Conservation (phyloP, 495 filamentous ascomycete genomes). For the Patellaria atrata region DNA sequence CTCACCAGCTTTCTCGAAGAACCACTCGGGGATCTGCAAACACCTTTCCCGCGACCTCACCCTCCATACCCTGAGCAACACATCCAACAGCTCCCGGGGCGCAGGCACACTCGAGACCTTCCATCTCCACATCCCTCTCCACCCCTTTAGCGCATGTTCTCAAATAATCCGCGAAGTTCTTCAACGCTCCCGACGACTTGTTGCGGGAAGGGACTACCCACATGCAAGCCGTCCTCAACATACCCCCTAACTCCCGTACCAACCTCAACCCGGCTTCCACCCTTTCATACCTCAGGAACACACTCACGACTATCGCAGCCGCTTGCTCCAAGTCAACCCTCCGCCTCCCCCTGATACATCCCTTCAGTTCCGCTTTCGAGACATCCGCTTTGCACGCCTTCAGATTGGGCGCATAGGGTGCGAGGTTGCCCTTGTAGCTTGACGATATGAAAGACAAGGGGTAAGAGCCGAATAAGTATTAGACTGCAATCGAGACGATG, state of each 20-base stretch:
- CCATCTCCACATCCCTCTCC: not conserved
- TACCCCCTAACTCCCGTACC: constrained; percentile 3
- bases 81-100: constrained; percentile 1
- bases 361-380: constrained; percentile 3
- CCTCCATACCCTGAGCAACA: constrained; percentile 5
- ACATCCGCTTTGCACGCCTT: constrained; percentile 1
- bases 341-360: constrained; percentile 1
- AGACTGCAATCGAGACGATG: too few relatives aligned
- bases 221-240: constrained; percentile 9
- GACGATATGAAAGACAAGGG: too few relatives aligned
- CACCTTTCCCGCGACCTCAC: constrained; percentile 2
- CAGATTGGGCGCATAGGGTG: constrained; percentile 4
- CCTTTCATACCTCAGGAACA: constrained; percentile 3
- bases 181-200: not conserved
- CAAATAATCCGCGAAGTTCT: not conserved
- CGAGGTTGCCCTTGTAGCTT: too few relatives aligned
- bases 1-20: constrained; percentile 6
- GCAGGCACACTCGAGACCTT: not conserved
- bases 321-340: constrained; percentile 9
- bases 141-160: constrained; percentile 4
- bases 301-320: constrained; percentile 6
- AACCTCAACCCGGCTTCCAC: constrained; percentile 7
- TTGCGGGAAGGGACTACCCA: constrained; percentile 1
- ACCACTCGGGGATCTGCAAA: constrained; percentile 6
- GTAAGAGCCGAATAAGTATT: too few relatives aligned